Conservation (phyloP, 305 asterid species). For the Plantago rigida region DNA sequence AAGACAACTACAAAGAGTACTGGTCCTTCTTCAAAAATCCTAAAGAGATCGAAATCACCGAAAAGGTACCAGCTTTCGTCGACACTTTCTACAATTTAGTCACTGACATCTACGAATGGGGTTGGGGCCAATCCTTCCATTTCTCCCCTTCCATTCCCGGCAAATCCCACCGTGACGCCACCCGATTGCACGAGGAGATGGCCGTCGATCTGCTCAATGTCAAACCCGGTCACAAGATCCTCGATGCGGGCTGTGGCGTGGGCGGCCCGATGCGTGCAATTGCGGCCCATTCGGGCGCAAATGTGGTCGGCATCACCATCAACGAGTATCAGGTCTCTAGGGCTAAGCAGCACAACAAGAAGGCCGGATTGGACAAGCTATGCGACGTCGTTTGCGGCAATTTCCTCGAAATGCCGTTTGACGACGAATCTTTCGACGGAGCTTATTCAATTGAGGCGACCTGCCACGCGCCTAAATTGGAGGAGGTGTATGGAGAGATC, state of each 20-base stretch:
- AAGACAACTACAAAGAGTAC: constrained; percentile 70
- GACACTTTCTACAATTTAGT: constrained; percentile 93
- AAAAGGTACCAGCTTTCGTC: constrained; percentile 84
- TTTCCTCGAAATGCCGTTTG: constrained; percentile 87
- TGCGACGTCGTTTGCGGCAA: constrained; percentile 94
- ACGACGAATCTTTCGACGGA: constrained; percentile 61
- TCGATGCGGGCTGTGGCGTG: constrained; percentile 96
- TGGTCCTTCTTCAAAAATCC: constrained; percentile 95
- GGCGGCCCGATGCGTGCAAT: constrained; percentile 99
- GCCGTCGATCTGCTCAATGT: constrained; percentile 76
- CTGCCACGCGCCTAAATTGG: constrained; percentile 87
- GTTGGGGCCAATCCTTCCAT: constrained; percentile 97
- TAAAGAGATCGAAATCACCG: constrained; percentile 65
- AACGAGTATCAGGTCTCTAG: constrained; percentile 87
- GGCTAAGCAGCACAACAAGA: constrained; percentile 67
- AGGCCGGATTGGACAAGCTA: constrained; percentile 60
- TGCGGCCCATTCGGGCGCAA: constrained; percentile 77
- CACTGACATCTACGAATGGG: constrained; percentile 97
- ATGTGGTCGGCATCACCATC: constrained; percentile 83
- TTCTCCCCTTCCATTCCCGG: constrained; percentile 80
- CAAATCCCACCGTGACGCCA: constrained; percentile 75
- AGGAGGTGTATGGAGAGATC: constrained; percentile 83
- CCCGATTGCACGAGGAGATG: constrained; percentile 80
- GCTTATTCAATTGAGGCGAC: constrained; percentile 93
- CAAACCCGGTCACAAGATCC: constrained; percentile 48